These are phyloP conservation scores for Sugiyamaella castrensis DNA, from an alignment of 1,139 yeast species.

Conservation along the genomic window DNA sequence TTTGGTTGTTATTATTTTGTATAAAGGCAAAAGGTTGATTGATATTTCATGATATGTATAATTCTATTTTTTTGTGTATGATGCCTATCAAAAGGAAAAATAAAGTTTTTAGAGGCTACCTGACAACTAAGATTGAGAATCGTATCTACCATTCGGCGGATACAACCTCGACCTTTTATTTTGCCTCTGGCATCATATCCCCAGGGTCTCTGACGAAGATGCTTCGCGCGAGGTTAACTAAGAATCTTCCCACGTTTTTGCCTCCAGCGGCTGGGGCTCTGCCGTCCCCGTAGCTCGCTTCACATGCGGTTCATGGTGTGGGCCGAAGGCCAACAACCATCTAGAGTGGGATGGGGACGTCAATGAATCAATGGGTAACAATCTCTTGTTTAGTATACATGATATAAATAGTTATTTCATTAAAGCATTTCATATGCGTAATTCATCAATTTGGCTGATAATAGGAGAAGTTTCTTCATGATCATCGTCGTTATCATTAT, in stretches of 20 bases:
- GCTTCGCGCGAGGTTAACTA: too few relatives aligned
- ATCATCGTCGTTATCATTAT: slow-evolving; percentile 8
- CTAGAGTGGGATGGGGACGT: too few relatives aligned
- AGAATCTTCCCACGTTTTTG: too few relatives aligned
- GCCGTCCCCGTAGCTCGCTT: not conserved
- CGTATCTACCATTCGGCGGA: too few relatives aligned
- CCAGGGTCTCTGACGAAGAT: not conserved
- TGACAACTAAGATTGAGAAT: too few relatives aligned
- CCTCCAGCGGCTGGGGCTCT: not conserved
- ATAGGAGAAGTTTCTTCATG: slow-evolving; percentile 6
- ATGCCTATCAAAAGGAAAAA: slow-evolving; percentile 5
- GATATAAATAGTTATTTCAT: slow-evolving; percentile 6
- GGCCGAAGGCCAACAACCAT: too few relatives aligned
- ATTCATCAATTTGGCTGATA: too few relatives aligned
- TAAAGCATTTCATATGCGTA: not conserved
- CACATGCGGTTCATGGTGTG: too few relatives aligned
- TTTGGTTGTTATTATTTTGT: too few relatives aligned
- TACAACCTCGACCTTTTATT: too few relatives aligned
- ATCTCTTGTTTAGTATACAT: not conserved
- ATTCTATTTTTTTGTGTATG: slow-evolving; percentile 10
- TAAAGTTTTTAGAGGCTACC: slow-evolving; percentile 13
- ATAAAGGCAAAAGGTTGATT: not conserved
- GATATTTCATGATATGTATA: slow-evolving; percentile 2
- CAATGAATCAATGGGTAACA: too few relatives aligned
- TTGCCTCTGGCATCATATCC: too few relatives aligned